Base-by-base conservation (phyloP, 495 filamentous ascomycete genomes). In the Halenospora varia region DNA sequence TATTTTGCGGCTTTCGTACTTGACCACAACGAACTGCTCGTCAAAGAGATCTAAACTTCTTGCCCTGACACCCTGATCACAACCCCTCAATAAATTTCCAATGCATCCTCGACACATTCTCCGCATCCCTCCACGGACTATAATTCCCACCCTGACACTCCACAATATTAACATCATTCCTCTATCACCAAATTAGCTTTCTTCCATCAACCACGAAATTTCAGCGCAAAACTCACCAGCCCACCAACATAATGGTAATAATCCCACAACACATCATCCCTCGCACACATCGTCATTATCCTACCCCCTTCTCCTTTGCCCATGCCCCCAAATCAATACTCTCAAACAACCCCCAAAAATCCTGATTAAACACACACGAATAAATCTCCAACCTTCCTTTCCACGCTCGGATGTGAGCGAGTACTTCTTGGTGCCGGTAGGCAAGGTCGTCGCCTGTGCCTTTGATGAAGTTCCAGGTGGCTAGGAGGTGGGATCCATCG, bases 311-410 rank as follows among this genome's bases (percentile, higher is more conserved):
- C n/a, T n/a, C n/a, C n/a, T n/a, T n/a, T n/a, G n/a, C n/a, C n/a
- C n/a, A n/a, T n/a, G n/a, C n/a, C n/a, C n/a, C n/a, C n/a, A n/a
- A n/a, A n/a, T n/a, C 6, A 17, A 53, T 29, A 25, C 20, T 29
- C 25, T 20, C 29, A 29, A 53, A 53, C 18, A 41, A 23, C 18
- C 29, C 51, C 25, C 25, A 39, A 25, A 53, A 39, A 2, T 29
- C 25, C n/a, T 53, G 51, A 35, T 29, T 19, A 53, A 53, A 53
- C 25, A 53, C 51, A 53, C 51, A 53, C 1, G 1, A 20, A 53
- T 53, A 53, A 42, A 53, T 53, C 25, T 41, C 24, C 1, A 17
- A 39, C 29, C 51, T 15, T 18, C 51, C 51, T 25, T 53, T 29
- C 51, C 51, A 53, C 9, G 51, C 51, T 23, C 51, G 13, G 2